Base-by-base conservation (phyloP, 1,284 basidiomycete species). In the Ganoderma boninense region DNA sequence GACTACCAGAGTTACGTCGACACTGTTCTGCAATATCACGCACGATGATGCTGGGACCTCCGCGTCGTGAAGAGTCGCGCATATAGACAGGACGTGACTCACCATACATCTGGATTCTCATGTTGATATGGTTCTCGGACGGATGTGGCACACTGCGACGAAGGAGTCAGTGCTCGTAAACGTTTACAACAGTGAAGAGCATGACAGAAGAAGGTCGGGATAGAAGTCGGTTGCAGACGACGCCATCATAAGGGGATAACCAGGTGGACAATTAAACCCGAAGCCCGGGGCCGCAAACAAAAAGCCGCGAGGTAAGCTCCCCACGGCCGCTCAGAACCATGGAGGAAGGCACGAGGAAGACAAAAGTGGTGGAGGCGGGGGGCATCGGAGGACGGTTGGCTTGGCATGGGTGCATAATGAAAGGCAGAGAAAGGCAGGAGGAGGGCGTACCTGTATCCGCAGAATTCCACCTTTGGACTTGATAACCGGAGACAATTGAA, bases 81-180 rank as follows among this genome's bases (percentile, higher is more conserved):
- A 59, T 38, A 56, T 64, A 26, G 14, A 32, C 10, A 13, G 54
- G 49, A 5, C 6, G n/a, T 26, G 32, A 88, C 96, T 77, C 79
- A 98, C 97, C 97, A 79, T 97, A 97, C 97, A 99, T 99, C 88
- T 99, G 97, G 72, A 99, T 95, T 23, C 98, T 92, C 59, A 99
- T 85, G 79, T 99, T 95, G 76, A 99, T 98, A 79, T 95, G 93
- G 77, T 95, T 95, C 84, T 99, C 97, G 26, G 97, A 98, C 6
- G 97, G 97, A 83, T 99, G 97, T 1, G 97, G 97, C 46, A 91
- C 95, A 77, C 95, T 97, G 75, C n/a, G 71, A 35, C 38, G 56
- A 32, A 35, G 26, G 66, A 18, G 66, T 73, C 46, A 70, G 63
- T 35, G 2, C 38, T 18, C 18, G 64, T 66, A 44, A 35, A 32